Evolutionary conservation across 2,329 filamentous ascomycete species (phyloP).

Genomic region (Colletotrichum kahawae): DNA sequence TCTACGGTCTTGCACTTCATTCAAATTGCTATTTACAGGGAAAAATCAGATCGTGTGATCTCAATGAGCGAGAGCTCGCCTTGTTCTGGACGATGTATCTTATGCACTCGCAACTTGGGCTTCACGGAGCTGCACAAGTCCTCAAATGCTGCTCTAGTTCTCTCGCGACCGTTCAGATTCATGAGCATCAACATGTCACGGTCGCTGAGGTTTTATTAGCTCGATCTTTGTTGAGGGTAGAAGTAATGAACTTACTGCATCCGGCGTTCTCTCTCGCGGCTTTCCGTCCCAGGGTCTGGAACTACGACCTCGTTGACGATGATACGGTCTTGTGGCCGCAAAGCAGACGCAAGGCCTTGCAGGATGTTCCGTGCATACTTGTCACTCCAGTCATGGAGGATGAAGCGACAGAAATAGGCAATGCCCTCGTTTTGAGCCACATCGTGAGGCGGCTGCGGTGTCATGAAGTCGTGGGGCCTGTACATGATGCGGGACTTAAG

Average conservation of each 20-base stretch:
- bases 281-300: not conserved
- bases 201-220: not conserved
- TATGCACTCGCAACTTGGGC: not conserved
- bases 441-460: slow-evolving; percentile 28
- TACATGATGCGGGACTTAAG: slow-evolving; percentile 21
- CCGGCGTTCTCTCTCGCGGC: not conserved
- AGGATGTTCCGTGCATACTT: slow-evolving; percentile 38
- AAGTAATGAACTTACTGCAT: not conserved
- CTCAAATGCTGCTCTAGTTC: not conserved
- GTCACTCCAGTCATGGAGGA: slow-evolving; percentile 57
- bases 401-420: slow-evolving; percentile 50
- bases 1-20: accelerated
- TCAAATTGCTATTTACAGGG: not conserved
- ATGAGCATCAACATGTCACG: slow-evolving; percentile 5
- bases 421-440: slow-evolving; percentile 22
- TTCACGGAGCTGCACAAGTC: not conserved
- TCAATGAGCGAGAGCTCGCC: not conserved
- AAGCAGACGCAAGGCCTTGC: not conserved
- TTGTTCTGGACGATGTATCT: not conserved
- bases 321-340: not conserved
- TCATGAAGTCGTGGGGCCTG: slow-evolving; percentile 29
- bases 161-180: not conserved
- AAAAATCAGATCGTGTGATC: not conserved
- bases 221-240: accelerated
- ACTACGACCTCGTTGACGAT: slow-evolving; percentile 1